Conservation (phyloP, 2,329 filamentous ascomycete species). For the Elsinoe batatas region DNA sequence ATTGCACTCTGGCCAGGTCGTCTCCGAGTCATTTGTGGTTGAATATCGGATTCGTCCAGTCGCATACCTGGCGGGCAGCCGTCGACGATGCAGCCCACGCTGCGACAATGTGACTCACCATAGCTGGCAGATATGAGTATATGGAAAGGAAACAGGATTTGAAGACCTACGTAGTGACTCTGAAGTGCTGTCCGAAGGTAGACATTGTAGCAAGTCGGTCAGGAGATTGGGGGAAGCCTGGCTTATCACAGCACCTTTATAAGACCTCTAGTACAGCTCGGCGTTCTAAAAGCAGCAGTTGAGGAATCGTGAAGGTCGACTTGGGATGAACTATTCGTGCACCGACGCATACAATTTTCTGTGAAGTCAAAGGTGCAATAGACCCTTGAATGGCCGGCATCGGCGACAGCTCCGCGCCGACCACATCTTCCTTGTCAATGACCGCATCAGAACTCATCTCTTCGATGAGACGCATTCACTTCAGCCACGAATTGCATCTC, state of each 20-base stretch:
- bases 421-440: not conserved
- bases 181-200: slow-evolving; percentile 74
- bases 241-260: too few relatives aligned
- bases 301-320: too few relatives aligned
- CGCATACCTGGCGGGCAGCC: slow-evolving; percentile 80
- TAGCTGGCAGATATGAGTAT: slow-evolving; percentile 41
- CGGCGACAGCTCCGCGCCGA: not conserved
- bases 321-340: too few relatives aligned
- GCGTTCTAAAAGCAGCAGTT: too few relatives aligned
- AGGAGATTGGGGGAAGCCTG: too few relatives aligned
- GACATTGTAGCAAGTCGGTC: slow-evolving; percentile 53
- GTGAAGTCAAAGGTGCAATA: not conserved
- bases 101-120: slow-evolving; percentile 83
- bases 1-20: slow-evolving; percentile 82
- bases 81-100: slow-evolving; percentile 90
- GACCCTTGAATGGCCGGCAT: slow-evolving; percentile 11
- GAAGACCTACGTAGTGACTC: slow-evolving; percentile 63
- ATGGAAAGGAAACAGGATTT: slow-evolving; percentile 3
- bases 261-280: too few relatives aligned
- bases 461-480: not conserved
- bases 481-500: not conserved
- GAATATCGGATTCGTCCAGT: slow-evolving; percentile 74
- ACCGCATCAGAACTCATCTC: not conserved
- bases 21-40: slow-evolving; percentile 86
- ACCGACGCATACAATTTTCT: slow-evolving; percentile 3